Base-by-base conservation (phyloP, 306 rosid species). In the Pyrus bretschneideri region DNA sequence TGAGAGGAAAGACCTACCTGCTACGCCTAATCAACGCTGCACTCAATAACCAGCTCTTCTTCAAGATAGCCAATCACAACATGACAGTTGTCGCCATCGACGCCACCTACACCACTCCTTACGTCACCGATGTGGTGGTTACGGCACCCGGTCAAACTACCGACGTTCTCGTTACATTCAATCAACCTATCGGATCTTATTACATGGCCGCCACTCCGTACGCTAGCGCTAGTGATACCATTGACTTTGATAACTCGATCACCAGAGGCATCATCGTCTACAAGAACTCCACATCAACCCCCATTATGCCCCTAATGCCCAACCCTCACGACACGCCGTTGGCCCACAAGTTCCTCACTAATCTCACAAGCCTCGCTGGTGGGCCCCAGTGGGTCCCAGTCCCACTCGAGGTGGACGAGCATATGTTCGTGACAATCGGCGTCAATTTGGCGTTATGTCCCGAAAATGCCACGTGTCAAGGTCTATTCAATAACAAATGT, bases 81-180 rank as follows among this genome's bases (percentile, higher is more conserved):
- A 80, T 93, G 67, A 90, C 87, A 0, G 90, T 93, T 1, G 91
- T 90, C 9, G 89, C 91, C 6, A 22, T 93, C 8, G 96, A 93
- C 15, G 94, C 94, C 4, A 4, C 65, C 4, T 93, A 93, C 87
- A 89, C 91, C 0, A 11, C 51, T 1, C 91, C 75, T 3, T 89
- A 85, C n/a, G 1, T 55, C 14, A 90, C 96, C 0, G 83, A 93
- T 0, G 81, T 90, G 0, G 29, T 93, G 1, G 86, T 89, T 4
- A 0, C 80, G 0, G 85, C 90, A 1, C 96, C 98, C 0, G 96
- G 96, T 44, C 96, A 93, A 68, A 93, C 96, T 38, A 74, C 72
- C 2, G 94, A 90, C 15, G 90, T 83, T 5, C 88, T 93, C 19
- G 6, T 90, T 15, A 76, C 3, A 2, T 67, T 92, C 2, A 76